Percentiles rank a stretch among this genome's conserved stretches.
Conservation (phyloP, 306 rosid genomes). For the Trichosanthes truncata region DNA sequence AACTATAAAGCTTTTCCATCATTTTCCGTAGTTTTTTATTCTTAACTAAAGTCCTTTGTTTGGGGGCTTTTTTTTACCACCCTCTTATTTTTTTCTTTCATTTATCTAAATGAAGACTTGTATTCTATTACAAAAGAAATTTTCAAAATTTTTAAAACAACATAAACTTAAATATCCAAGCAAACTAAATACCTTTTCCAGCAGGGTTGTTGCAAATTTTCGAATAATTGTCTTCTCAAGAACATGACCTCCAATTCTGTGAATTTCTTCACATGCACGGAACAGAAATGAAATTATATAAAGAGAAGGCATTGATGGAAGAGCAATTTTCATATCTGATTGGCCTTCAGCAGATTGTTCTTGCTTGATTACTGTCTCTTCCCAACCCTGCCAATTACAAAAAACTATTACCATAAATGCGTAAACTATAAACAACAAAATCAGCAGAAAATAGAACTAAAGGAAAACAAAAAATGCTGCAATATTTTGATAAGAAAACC, state of each 20-base stretch:
- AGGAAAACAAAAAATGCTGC: not conserved
- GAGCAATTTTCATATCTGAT: conserved; percentile 81
- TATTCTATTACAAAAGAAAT: not conserved
- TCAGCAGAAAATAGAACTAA: not conserved
- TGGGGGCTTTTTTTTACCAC: not conserved
- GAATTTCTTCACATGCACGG: conserved; percentile 86
- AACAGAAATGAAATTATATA: conserved; percentile 72
- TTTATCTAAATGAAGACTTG: not conserved
- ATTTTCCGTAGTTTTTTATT: not conserved
- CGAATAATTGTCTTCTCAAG: conserved; percentile 83
- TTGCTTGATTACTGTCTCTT: conserved; percentile 80
- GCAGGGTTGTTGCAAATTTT: conserved; percentile 56
- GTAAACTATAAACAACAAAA: not conserved
- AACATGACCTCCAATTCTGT: conserved; percentile 94
- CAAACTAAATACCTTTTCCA: conserved; percentile 52
- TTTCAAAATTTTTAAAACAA: not conserved
- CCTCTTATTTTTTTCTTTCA: not conserved
- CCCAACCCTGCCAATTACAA: conserved; percentile 73
- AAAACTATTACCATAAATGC: not conserved
- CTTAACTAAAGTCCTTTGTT: not conserved
- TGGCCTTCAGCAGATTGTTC: conserved; percentile 66
- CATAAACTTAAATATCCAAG: not conserved
- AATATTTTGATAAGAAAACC: not conserved
- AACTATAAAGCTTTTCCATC: not conserved
- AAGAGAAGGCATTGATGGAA: conserved; percentile 92